Evolutionary conservation across 345 rosid genomes (phyloP).

Genomic region (Eucalyptus cloeziana): DNA sequence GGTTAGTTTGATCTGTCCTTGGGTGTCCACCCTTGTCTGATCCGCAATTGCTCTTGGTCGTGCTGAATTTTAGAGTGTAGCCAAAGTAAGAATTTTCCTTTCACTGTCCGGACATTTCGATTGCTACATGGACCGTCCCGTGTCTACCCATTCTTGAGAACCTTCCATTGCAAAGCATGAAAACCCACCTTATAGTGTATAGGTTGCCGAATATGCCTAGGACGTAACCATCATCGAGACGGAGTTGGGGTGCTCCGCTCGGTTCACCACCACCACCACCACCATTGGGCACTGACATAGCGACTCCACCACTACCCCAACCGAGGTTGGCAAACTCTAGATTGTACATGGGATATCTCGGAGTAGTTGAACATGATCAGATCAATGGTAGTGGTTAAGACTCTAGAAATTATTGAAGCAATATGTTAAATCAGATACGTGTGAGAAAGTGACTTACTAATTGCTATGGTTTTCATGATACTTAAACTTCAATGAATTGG

Average conservation of each 20-base stretch:
- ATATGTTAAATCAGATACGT: background rate
- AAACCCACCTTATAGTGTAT: background rate
- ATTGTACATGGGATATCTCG: background rate
- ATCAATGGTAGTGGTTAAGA: background rate
- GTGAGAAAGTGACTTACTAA: background rate
- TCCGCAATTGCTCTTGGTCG: conserved; percentile 17
- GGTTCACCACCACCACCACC: background rate
- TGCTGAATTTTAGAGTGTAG: conserved; percentile 52
- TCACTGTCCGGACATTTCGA: background rate
- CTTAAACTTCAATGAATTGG: background rate
- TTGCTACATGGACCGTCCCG: background rate
- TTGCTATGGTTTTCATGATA: background rate
- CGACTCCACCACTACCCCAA: background rate
- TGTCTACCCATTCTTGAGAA: background rate
- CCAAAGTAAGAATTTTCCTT: conserved; percentile 23
- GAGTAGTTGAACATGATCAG: background rate
- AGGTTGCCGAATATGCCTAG: background rate
- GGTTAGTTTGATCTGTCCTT: background rate
- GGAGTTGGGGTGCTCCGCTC: background rate
- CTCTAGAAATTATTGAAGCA: background rate
- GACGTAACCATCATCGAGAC: background rate
- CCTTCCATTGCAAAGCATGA: background rate
- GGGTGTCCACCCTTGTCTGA: conserved; percentile 2
- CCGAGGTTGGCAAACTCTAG: background rate
- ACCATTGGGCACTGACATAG: background rate